Percentiles rank a stretch among this genome's conserved stretches.
Conservation (phyloP, 1,139 yeast genomes). For the Zhuliangozyma blackwelliae region DNA sequence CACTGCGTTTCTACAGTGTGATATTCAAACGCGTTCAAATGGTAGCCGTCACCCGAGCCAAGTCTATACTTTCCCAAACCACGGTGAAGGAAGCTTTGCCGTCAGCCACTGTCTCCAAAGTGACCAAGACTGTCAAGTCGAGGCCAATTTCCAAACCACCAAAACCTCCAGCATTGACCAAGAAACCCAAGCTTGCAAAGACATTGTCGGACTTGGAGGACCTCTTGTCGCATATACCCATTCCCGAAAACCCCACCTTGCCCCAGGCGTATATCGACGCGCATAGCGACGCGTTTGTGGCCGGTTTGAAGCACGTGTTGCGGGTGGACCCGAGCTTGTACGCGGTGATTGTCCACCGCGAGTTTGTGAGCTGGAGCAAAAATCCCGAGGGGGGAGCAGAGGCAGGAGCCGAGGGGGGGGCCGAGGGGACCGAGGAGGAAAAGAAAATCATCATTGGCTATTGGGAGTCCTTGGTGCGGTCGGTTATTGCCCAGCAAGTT, state of each 20-base stretch:
- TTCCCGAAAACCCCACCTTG: conserved; percentile 25
- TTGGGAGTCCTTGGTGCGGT: conserved; percentile 37
- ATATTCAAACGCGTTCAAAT: no score
- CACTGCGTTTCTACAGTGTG: no score
- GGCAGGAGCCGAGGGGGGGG: conserved; percentile 2
- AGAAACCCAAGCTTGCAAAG: conserved; percentile 6
- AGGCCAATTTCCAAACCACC: no score
- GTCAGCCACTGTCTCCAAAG: no score
- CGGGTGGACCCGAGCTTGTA: conserved; percentile 41
- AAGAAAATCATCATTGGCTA: conserved; percentile 35
- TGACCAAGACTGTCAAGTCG: no score
- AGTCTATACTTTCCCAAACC: no score
- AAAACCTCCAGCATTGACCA: neutral
- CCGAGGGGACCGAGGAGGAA: conserved; percentile 9
- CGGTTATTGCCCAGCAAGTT: conserved; percentile 74
- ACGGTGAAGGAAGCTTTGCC: no score
- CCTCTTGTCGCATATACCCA: conserved; percentile 18
- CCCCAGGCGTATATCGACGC: conserved; percentile 36
- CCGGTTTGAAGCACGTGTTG: conserved; percentile 39
- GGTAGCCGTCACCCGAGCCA: no score
- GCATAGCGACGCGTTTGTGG: conserved; percentile 43
- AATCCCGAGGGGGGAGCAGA: conserved; percentile 3
- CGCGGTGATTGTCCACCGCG: conserved; percentile 25
- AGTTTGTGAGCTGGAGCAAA: conserved; percentile 25
- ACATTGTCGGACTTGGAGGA: conserved; percentile 23